Percentiles rank a stretch among this genome's conserved stretches.
These are phyloP conservation scores for Strobilomyces echinocephalus DNA, from an alignment of 768 basidiomycete species.

Conservation along the genomic window DNA sequence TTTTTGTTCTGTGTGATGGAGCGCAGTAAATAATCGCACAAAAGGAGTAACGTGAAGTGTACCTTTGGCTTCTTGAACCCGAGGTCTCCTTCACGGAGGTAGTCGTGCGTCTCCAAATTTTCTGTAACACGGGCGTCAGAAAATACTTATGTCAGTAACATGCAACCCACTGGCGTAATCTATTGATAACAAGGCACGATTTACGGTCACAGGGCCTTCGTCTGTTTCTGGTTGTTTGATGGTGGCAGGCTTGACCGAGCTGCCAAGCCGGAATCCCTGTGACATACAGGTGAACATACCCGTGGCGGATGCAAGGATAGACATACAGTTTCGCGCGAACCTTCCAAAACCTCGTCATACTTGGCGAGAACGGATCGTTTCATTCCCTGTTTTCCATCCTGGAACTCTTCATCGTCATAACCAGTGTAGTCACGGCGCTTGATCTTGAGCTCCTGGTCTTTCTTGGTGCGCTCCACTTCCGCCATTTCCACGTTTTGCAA, in stretches of 20 bases:
- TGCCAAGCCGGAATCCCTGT: conserved; percentile 87
- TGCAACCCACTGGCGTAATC: conserved; percentile 79
- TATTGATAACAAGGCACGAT: conserved; percentile 76
- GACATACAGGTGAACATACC: neutral
- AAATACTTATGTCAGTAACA: neutral
- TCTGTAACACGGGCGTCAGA: conserved; percentile 44
- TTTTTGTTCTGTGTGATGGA: conserved; percentile 71
- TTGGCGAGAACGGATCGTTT: conserved; percentile 83
- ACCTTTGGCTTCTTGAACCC: conserved; percentile 97
- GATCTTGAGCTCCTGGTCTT: conserved; percentile 79
- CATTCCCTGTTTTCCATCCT: conserved; percentile 65
- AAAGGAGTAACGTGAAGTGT: conserved; percentile 6
- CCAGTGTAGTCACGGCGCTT: conserved; percentile 90
- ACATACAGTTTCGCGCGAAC: conserved; percentile 61
- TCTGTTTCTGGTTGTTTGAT: conserved; percentile 39
- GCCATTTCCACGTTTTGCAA: conserved; percentile 95
- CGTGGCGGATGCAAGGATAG: conserved; percentile 3
- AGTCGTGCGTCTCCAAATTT: conserved; percentile 82
- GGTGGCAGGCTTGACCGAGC: conserved; percentile 40
- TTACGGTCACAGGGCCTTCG: conserved; percentile 55
- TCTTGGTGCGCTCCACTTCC: conserved; percentile 75
- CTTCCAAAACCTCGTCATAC: conserved; percentile 89
- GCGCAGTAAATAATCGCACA: neutral
- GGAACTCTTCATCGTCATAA: conserved; percentile 95
- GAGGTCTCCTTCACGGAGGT: conserved; percentile 83